Base-by-base conservation (phyloP, 2,329 filamentous ascomycete species). In the Colletotrichum musae region DNA sequence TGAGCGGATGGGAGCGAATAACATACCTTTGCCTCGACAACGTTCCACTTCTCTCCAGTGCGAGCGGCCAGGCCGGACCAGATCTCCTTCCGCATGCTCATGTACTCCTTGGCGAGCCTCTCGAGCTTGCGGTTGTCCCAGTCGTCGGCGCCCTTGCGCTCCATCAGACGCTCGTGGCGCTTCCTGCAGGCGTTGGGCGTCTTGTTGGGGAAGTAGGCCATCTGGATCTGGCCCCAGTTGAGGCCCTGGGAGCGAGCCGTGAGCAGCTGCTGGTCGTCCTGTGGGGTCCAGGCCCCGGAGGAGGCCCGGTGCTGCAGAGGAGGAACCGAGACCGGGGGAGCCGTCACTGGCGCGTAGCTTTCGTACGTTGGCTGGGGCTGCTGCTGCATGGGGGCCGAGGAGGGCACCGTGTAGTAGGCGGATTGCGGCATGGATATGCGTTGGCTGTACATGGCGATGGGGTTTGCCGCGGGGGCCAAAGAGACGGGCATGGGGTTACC, bases 141-240 rank as follows among this genome's bases (percentile, higher is more conserved):
- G 75, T 95, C 92, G 74, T 94, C 91, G 56, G 90, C 88, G 67
- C 91, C 90, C 77, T 86, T 87, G 73, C 91, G 89, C 81, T 95
- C 92, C 86, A 95, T 91, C 73, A 97, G 83, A 48, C 94, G 88
- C 81, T 97, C 94, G 75, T 97, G 94, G 64, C 94, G 89, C 83
- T 97, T 97, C 72, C 94, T 93, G 81, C 94, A 97, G 18, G 94
- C 94, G 78, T 96, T 96, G 68, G 92, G 84, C 9, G 89, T 90
- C 84, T 97, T 97, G 78, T 82, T 86, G 1, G 91, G 92, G 78
- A 97, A 97, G 80, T 94, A 89, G 71, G 87, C 88, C 70, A 86
- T 85, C 74, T 94, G 91, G 77, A 97, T 96, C 74, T 93, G 91
- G 62, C 89, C 88, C 94, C 94, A 97, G 80, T 95, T 95, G 78